A percentile compares a stretch with the other conserved stretches of the same genome.
Conservation (phyloP, 2,329 filamentous ascomycete species). For the Fusarium clavum region DNA sequence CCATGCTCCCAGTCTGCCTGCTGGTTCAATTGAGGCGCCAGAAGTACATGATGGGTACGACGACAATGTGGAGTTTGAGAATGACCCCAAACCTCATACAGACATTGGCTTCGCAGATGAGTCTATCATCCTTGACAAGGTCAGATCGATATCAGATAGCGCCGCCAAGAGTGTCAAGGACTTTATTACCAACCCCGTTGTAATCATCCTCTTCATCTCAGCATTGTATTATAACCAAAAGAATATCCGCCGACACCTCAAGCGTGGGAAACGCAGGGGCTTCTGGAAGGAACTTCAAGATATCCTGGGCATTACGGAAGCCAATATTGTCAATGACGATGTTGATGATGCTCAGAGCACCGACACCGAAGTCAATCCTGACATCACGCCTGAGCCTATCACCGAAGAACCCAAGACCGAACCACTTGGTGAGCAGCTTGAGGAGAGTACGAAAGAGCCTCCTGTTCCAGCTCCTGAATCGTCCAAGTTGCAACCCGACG, state of each 20-base stretch:
- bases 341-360: constrained; percentile 30
- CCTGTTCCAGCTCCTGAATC: constrained; percentile 13
- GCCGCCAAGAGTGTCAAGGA: constrained; percentile 64
- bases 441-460: constrained; percentile 14
- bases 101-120: constrained; percentile 49
- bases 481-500: constrained; percentile 9
- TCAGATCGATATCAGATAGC: constrained; percentile 63
- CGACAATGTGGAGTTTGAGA: constrained; percentile 47
- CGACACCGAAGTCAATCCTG: constrained; percentile 31
- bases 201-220: constrained; percentile 60
- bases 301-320: constrained; percentile 16
- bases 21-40: constrained; percentile 46
- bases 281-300: constrained; percentile 45
- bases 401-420: constrained; percentile 1
- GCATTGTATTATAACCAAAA: constrained; percentile 59
- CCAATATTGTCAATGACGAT: constrained; percentile 1
- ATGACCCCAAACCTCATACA: constrained; percentile 49
- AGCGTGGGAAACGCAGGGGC: constrained; percentile 48
- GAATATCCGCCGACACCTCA: constrained; percentile 57
- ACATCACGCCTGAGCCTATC: background rate
- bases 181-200: constrained; percentile 66
- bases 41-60: constrained; percentile 15
- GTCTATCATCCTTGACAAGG: constrained; percentile 60
- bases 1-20: constrained; percentile 55
- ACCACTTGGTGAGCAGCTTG: background rate